Conservation (phyloP, 371 early-diverging fungal genomes). For the Syncephalastrum monosporum region DNA sequence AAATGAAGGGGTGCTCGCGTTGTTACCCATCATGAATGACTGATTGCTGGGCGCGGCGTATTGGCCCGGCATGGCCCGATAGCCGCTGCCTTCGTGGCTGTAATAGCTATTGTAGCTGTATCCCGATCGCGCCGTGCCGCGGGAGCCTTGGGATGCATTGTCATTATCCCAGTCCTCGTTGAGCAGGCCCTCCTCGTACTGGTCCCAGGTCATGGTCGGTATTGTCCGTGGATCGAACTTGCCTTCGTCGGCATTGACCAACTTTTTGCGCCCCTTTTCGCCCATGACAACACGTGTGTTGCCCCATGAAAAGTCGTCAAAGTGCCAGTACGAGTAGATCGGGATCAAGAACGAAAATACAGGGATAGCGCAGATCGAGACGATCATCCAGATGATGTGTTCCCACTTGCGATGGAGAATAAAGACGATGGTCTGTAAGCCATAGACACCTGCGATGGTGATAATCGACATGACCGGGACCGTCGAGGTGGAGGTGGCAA, state of each 20-base stretch:
- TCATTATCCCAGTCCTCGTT: slow-evolving; percentile 20
- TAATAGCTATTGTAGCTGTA: slow-evolving; percentile 39
- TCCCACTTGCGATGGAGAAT: slow-evolving; percentile 72
- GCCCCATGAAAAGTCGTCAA: slow-evolving; percentile 87
- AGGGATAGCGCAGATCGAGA: slow-evolving; percentile 63
- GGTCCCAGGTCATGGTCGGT: slow-evolving; percentile 83
- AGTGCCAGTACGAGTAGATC: slow-evolving; percentile 83
- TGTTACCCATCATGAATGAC: slow-evolving; percentile 6
- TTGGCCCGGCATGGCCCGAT: slow-evolving; percentile 12
- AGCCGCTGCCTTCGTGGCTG: slow-evolving; percentile 25
- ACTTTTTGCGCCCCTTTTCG: slow-evolving; percentile 50
- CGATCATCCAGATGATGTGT: slow-evolving; percentile 81
- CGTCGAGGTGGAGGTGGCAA: slow-evolving; percentile 34
- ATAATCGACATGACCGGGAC: slow-evolving; percentile 58
- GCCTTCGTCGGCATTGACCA: slow-evolving; percentile 54
- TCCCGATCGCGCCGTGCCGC: slow-evolving; percentile 26
- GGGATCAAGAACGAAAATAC: slow-evolving; percentile 58
- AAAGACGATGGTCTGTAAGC: slow-evolving; percentile 80
- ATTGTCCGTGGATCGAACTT: slow-evolving; percentile 69
- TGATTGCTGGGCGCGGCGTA: slow-evolving; percentile 15
- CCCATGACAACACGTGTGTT: slow-evolving; percentile 80
- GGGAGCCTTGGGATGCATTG: slow-evolving; percentile 23
- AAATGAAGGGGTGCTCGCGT: slow-evolving; percentile 5
- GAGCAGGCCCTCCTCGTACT: slow-evolving; percentile 72
- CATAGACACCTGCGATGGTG: slow-evolving; percentile 76